These are phyloP conservation scores for Scytalidium sp. DNA, from an alignment of 2,329 filamentous ascomycete genomes.

Conservation along the genomic window DNA sequence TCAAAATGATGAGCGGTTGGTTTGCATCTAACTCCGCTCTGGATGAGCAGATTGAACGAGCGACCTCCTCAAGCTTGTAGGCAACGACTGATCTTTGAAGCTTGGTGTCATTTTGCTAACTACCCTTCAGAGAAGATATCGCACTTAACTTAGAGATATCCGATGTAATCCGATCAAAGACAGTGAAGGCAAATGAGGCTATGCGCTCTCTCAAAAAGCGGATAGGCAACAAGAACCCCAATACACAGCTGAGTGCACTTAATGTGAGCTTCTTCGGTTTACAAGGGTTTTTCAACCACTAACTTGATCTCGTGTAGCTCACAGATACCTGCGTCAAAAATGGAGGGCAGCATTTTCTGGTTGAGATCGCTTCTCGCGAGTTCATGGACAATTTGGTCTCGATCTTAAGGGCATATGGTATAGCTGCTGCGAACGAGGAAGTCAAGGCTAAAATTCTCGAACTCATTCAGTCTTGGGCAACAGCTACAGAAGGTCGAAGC, in stretches of 20 bases:
- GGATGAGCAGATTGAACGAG: slow-evolving; percentile 95
- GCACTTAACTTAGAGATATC: slow-evolving; percentile 97
- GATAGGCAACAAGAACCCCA: slow-evolving; percentile 97
- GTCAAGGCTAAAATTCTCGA: slow-evolving; percentile 91
- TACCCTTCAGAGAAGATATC: slow-evolving; percentile 77
- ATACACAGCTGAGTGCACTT: slow-evolving; percentile 90
- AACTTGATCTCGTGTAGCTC: slow-evolving; percentile 52
- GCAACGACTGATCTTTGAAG: slow-evolving; percentile 26
- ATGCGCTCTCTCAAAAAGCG: slow-evolving; percentile 95
- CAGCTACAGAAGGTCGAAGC: slow-evolving; percentile 79
- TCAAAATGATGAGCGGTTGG: slow-evolving; percentile 87
- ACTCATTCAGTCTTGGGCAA: slow-evolving; percentile 90
- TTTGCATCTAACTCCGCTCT: slow-evolving; percentile 89
- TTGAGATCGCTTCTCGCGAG: slow-evolving; percentile 92
- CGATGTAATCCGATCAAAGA: slow-evolving; percentile 95
- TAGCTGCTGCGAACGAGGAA: slow-evolving; percentile 73
- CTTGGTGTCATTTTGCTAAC: slow-evolving; percentile 17
- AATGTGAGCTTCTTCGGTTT: slow-evolving; percentile 54
- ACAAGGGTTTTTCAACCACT: slow-evolving; percentile 23
- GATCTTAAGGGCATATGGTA: slow-evolving; percentile 76
- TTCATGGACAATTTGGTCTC: slow-evolving; percentile 98
- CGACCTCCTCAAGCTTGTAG: slow-evolving; percentile 90
- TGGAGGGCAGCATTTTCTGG: slow-evolving; percentile 90
- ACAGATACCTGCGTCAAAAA: slow-evolving; percentile 99
- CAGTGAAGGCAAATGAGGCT: slow-evolving; percentile 93